A percentile compares a stretch with the other conserved stretches of the same genome.
Evolutionary conservation across 2,329 filamentous ascomycete species (phyloP).

Genomic region (Stenocarpella maydis): DNA sequence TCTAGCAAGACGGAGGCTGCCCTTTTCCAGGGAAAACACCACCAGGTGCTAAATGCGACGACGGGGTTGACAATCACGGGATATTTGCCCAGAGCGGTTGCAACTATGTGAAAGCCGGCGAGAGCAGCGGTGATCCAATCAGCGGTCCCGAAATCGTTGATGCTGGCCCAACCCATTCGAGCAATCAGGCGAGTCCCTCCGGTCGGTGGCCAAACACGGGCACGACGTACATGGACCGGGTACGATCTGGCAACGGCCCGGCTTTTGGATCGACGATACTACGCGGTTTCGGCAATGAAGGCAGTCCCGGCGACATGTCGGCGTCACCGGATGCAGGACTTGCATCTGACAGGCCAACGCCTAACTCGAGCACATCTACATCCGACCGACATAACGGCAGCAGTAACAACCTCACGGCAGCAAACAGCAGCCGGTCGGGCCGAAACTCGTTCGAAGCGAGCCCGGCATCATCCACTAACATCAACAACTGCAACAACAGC

Average conservation of each 20-base stretch:
- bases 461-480: constrained; percentile 55
- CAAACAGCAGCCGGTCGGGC: constrained; percentile 44
- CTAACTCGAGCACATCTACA: constrained; percentile 63
- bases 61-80: constrained; percentile 41
- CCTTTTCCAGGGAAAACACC: constrained; percentile 14
- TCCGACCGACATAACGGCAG: constrained; percentile 47
- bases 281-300: constrained; percentile 50
- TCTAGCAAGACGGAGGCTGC: constrained; percentile 11
- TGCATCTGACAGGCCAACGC: constrained; percentile 63
- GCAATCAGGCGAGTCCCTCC: constrained; percentile 39
- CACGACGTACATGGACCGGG: constrained; percentile 4
- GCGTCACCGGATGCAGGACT: constrained; percentile 58
- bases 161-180: constrained; percentile 46
- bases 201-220: constrained; percentile 28
- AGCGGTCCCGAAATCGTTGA: constrained; percentile 51
- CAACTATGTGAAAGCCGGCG: constrained; percentile 51
- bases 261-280: constrained; percentile 46
- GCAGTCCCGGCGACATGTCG: constrained; percentile 56
- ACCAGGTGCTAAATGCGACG: constrained; percentile 30
- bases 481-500: constrained; percentile 41
- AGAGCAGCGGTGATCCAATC: constrained; percentile 51
- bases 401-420: constrained; percentile 25
- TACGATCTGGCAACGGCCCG: constrained; percentile 34
- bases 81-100: constrained; percentile 55
- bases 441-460: constrained; percentile 61